These are phyloP conservation scores for Wallacemonas sp. DNA, from an alignment of 208 protist species.

Conservation along the genomic window DNA sequence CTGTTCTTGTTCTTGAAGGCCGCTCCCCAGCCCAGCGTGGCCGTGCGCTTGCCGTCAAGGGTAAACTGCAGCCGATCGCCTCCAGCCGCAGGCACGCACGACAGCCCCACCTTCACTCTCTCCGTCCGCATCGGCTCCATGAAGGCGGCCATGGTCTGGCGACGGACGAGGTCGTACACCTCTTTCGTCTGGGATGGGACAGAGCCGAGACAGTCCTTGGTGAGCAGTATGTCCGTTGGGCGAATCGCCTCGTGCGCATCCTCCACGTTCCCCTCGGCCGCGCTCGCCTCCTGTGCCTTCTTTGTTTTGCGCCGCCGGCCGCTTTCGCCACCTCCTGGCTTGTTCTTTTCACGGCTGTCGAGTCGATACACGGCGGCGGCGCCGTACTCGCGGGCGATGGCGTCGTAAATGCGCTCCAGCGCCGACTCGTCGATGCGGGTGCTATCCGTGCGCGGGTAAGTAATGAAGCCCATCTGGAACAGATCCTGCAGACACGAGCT, in stretches of 20 bases:
- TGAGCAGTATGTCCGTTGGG: conserved; percentile 81
- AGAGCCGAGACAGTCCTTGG: conserved; percentile 51
- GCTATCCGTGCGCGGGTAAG: conserved; percentile 90
- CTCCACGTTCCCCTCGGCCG: conserved; percentile 68
- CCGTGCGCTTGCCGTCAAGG: conserved; percentile 75
- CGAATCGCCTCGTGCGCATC: conserved; percentile 92
- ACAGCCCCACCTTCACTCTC: conserved; percentile 49
- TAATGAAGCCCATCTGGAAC: conserved; percentile 91
- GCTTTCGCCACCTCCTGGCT: conserved; percentile 88
- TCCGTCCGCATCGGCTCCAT: conserved; percentile 84
- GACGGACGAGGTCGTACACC: conserved; percentile 83
- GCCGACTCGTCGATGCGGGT: conserved; percentile 89
- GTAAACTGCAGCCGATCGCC: conserved; percentile 44
- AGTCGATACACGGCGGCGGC: conserved; percentile 92
- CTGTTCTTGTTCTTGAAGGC: conserved; percentile 61
- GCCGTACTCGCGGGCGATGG: conserved; percentile 98
- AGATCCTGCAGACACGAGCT: conserved; percentile 85
- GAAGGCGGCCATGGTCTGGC: conserved; percentile 79
- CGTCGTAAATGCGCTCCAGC: conserved; percentile 98
- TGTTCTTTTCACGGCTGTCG: conserved; percentile 40
- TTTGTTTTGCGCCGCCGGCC: conserved; percentile 27
- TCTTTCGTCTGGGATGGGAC: conserved; percentile 55
- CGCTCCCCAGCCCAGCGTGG: conserved; percentile 69
- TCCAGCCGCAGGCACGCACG: conserved; percentile 47
- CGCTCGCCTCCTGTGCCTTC: neutral